phyloP scores from a whole-genome alignment of 768 basidiomycete species.

The Boletus vermiculosoides region DNA sequence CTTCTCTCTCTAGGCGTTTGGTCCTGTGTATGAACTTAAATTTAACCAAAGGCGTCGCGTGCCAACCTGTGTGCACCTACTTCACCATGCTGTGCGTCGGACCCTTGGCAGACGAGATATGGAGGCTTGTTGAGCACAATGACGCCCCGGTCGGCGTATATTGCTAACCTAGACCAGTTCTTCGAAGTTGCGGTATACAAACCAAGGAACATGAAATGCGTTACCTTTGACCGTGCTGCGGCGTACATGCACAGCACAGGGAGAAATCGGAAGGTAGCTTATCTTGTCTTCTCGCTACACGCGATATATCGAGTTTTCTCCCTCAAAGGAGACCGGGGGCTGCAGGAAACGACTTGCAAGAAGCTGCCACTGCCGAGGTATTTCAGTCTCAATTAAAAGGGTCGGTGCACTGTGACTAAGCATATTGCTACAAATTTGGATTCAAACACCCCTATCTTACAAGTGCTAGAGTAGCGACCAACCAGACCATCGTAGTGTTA shows the following conservation, averaged over 20 bases:
- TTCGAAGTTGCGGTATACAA: conserved; percentile 9
- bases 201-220: background rate
- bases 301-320: too few species aligned
- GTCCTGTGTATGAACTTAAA: conserved; percentile 10
- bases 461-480: too few species aligned
- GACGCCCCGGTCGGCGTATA: conserved; percentile 56
- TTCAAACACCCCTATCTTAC: background rate
- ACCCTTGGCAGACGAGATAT: conserved; percentile 52
- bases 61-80: conserved; percentile 16
- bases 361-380: background rate
- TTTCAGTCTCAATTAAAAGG: background rate
- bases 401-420: conserved; percentile 6
- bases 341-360: background rate
- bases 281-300: background rate
- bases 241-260: conserved; percentile 17
- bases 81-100: conserved; percentile 23
- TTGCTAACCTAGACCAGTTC: conserved; percentile 34
- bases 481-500: too few species aligned
- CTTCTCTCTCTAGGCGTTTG: conserved; percentile 24
- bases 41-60: background rate
- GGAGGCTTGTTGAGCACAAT: conserved; percentile 63
- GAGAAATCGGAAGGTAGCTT: background rate
- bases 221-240: conserved; percentile 24
- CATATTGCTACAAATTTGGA: background rate
- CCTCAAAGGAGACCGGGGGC: background rate